Evolutionary conservation across 2,329 filamentous ascomycete genomes (phyloP).

Genomic region (Knufia fluminis): DNA sequence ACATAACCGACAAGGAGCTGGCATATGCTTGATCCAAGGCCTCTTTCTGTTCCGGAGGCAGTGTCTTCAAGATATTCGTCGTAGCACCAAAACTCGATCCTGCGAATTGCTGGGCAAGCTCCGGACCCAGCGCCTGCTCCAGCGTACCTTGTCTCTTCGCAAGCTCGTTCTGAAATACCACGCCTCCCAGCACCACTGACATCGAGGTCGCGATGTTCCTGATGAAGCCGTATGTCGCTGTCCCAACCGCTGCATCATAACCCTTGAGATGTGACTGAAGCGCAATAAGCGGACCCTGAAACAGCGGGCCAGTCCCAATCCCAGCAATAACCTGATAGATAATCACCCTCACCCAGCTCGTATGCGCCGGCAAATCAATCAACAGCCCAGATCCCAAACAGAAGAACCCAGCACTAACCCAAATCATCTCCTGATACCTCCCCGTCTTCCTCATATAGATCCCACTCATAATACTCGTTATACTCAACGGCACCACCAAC

Average conservation of each 20-base stretch:
- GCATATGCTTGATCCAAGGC: constrained; percentile 28
- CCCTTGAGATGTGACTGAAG: constrained; percentile 54
- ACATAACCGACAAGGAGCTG: constrained; percentile 30
- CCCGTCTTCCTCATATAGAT: constrained; percentile 67
- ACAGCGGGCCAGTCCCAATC: constrained; percentile 54
- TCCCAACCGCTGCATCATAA: constrained; percentile 51
- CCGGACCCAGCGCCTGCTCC: constrained; percentile 24
- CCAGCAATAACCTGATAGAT: constrained; percentile 52
- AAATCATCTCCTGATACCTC: constrained; percentile 54
- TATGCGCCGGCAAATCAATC: constrained; percentile 48
- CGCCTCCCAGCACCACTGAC: constrained; percentile 45
- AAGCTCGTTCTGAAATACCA: constrained; percentile 36
- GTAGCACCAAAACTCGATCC: constrained; percentile 29
- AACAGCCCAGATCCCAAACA: constrained; percentile 58
- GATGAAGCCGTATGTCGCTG: constrained; percentile 47
- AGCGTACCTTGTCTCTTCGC: constrained; percentile 26
- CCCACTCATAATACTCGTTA: constrained; percentile 51
- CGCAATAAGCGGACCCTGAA: constrained; percentile 54
- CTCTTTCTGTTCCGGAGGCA: constrained; percentile 24
- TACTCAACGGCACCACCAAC: constrained; percentile 56
- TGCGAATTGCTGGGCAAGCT: constrained; percentile 26
- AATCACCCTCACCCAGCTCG: constrained; percentile 41
- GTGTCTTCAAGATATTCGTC: constrained; percentile 27
- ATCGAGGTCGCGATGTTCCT: constrained; percentile 45
- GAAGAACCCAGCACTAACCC: constrained; percentile 49